Conservation (phyloP, 2,329 filamentous ascomycete species). For the Podosphaera fusca region DNA sequence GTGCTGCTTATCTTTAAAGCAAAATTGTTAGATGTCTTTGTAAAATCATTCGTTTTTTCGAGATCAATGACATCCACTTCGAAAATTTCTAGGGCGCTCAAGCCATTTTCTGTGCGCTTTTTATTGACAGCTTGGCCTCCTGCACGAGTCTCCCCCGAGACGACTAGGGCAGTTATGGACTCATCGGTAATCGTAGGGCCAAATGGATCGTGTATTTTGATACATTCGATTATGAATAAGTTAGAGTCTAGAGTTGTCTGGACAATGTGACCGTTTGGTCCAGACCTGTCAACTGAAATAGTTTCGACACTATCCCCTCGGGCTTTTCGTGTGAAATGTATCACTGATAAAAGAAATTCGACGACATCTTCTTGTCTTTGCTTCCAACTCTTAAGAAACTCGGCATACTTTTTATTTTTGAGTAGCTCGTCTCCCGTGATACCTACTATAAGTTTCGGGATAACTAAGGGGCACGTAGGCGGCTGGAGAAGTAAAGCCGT, state of each 20-base stretch:
- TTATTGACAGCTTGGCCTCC: conserved; percentile 73
- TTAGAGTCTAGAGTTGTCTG: conserved; percentile 34
- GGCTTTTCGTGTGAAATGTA: conserved; percentile 20
- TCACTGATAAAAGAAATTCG: conserved; percentile 47
- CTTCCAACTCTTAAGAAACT: conserved; percentile 62
- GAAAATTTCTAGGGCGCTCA: conserved; percentile 54
- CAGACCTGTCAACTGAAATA: conserved; percentile 6
- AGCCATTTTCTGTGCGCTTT: conserved; percentile 53
- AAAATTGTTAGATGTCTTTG: conserved; percentile 34
- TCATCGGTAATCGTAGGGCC: conserved; percentile 76
- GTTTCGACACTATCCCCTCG: conserved; percentile 17
- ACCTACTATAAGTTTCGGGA: conserved; percentile 50
- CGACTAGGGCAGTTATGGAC: conserved; percentile 54
- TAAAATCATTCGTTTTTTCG: conserved; percentile 25
- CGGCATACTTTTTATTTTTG: conserved; percentile 69
- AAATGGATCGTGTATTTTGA: conserved; percentile 69
- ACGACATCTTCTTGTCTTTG: conserved; percentile 45
- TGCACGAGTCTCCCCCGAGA: conserved; percentile 68
- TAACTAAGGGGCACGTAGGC: conserved; percentile 18
- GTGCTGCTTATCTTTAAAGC: conserved; percentile 80
- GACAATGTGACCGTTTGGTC: conserved; percentile 26
- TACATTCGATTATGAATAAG: conserved; percentile 46
- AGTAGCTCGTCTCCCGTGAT: conserved; percentile 76
- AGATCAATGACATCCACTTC: conserved; percentile 76
- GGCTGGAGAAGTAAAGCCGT: conserved; percentile 46